These are phyloP conservation scores for Musa beccarii DNA, from an alignment of 176 grass and related monocot species.

Conservation along the genomic window DNA sequence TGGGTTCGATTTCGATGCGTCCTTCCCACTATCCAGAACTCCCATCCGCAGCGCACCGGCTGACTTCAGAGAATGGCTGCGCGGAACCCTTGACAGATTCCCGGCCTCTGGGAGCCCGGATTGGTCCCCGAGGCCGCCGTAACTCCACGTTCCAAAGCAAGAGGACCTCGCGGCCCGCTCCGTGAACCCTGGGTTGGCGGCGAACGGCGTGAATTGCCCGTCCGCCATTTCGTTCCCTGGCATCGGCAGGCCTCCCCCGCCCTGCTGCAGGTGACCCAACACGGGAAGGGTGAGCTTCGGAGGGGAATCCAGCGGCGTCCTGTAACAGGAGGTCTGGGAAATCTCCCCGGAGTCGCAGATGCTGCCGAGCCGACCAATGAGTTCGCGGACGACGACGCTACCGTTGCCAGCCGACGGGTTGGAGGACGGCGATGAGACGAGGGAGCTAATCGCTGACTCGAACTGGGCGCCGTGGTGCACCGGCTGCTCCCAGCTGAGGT, in stretches of 20 bases:
- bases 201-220: neutral
- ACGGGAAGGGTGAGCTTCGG: slow-evolving; percentile 15
- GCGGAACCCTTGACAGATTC: slow-evolving; percentile 39
- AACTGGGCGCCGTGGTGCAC: slow-evolving; percentile 15
- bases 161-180: slow-evolving; percentile 16
- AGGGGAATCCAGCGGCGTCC: slow-evolving; percentile 61
- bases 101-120: slow-evolving; percentile 10
- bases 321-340: slow-evolving; percentile 45
- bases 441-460: slow-evolving; percentile 54
- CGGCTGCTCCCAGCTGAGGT: slow-evolving; percentile 13
- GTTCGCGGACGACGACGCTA: slow-evolving; percentile 40
- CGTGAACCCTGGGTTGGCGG: slow-evolving; percentile 7
- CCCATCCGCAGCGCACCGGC: neutral
- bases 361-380: slow-evolving; percentile 59
- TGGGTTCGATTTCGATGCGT: neutral
- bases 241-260: neutral
- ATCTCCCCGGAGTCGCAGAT: slow-evolving; percentile 41
- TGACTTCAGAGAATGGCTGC: slow-evolving; percentile 41
- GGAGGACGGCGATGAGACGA: slow-evolving; percentile 44
- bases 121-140: neutral
- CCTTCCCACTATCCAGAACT: neutral
- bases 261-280: neutral
- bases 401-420: slow-evolving; percentile 11
- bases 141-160: neutral
- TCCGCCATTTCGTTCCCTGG: neutral